Conservation (phyloP, 345 rosid genomes). For the Limnanthes douglasii region DNA sequence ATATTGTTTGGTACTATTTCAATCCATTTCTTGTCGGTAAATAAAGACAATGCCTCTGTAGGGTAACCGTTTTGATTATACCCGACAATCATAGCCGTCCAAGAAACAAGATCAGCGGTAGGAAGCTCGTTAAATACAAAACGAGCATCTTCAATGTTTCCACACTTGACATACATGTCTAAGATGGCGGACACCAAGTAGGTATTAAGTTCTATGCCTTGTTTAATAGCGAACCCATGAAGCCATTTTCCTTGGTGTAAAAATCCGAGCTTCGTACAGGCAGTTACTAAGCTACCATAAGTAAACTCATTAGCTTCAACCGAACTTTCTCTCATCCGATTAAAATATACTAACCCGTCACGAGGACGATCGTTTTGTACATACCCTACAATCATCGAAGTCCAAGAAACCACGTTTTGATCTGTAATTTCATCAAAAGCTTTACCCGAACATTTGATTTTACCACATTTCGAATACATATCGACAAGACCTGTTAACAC, state of each 20-base stretch:
- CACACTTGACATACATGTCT: conserved; percentile 78
- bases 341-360: conserved; percentile 46
- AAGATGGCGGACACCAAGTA: conserved; percentile 47
- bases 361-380: conserved; percentile 35
- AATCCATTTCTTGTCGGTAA: conserved; percentile 29
- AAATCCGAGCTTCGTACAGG: conserved; percentile 53
- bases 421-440: conserved; percentile 30
- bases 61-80: conserved; percentile 45
- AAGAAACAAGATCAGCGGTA: conserved; percentile 36
- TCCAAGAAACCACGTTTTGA: conserved; percentile 65
- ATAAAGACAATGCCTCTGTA: conserved; percentile 40
- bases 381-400: conserved; percentile 79
- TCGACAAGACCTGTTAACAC: conserved; percentile 58
- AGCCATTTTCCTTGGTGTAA: conserved; percentile 69
- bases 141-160: conserved; percentile 38
- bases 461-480: conserved; percentile 71
- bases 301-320: conserved; percentile 43
- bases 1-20: conserved; percentile 45
- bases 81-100: conserved; percentile 96
- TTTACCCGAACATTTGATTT: conserved; percentile 20
- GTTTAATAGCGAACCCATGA: conserved; percentile 59
- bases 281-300: conserved; percentile 44
- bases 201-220: conserved; percentile 36
- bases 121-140: conserved; percentile 31
- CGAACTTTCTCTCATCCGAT: conserved; percentile 43